phyloP scores from a whole-genome alignment of 257 asterid genomes.

The Nicotiana attenuata region DNA sequence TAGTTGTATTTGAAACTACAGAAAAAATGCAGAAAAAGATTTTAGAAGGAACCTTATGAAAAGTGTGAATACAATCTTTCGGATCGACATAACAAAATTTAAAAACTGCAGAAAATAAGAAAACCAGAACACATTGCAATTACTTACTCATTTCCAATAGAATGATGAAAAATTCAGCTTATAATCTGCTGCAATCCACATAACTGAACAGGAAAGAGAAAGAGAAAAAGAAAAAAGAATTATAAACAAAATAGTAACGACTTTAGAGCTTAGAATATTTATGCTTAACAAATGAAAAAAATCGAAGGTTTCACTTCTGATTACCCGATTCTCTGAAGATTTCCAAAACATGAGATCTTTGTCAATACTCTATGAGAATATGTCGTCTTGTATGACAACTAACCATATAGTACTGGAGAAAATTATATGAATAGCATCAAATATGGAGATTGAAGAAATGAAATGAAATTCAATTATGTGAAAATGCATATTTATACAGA shows the following conservation, averaged over 20 bases:
- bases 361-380: no score
- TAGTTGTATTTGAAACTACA: no score
- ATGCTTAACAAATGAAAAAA: conserved; percentile 19
- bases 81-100: neutral
- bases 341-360: neutral
- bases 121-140: neutral
- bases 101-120: neutral
- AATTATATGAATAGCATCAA: no score
- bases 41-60: no score
- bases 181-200: neutral
- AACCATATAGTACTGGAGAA: no score
- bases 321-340: conserved; percentile 10
- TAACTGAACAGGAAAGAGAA: neutral
- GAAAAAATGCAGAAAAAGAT: no score
- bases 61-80: neutral
- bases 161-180: neutral
- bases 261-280: neutral
- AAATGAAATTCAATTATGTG: no score
- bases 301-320: conserved; percentile 13
- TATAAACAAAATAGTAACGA: neutral
- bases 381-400: no score
- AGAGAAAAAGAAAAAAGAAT: neutral
- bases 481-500: no score
- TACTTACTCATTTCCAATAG: neutral
- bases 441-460: no score